Conservation (phyloP, 768 basidiomycete genomes). For the Amanita phalloides region DNA sequence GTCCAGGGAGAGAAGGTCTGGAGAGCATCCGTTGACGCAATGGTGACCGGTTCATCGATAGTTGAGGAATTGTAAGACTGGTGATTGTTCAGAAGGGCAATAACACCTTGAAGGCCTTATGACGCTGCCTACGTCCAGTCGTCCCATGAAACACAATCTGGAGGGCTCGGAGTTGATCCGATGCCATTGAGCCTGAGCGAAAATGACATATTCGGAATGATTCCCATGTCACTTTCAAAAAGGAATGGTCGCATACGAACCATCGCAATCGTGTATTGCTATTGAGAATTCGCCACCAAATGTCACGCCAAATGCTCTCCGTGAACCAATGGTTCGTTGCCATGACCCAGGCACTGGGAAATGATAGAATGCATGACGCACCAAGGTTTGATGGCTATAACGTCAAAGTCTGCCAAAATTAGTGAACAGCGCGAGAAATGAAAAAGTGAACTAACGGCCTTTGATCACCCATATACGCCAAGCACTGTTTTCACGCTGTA, state of each 20-base stretch:
- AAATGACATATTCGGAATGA: background rate
- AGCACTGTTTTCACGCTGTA: constrained; percentile 22
- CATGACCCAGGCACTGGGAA: constrained; percentile 32
- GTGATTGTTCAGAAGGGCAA: background rate
- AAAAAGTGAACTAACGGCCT: constrained; percentile 24
- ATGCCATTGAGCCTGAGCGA: constrained; percentile 35
- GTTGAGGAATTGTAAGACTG: constrained; percentile 46
- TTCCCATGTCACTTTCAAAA: background rate
- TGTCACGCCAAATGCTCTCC: constrained; percentile 66
- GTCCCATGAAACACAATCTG: constrained; percentile 30
- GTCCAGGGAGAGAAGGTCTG: constrained; percentile 97
- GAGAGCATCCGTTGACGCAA: constrained; percentile 82
- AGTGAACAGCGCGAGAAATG: constrained; percentile 5
- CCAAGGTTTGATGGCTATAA: constrained; percentile 34
- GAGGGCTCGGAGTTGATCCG: constrained; percentile 21
- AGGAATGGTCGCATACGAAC: constrained; percentile 19
- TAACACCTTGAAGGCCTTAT: background rate
- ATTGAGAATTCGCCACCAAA: constrained; percentile 77
- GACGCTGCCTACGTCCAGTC: constrained; percentile 28
- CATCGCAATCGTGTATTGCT: constrained; percentile 75
- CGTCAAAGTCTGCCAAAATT: constrained; percentile 21
- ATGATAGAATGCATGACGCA: constrained; percentile 16
- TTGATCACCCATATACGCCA: constrained; percentile 31
- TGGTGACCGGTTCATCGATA: constrained; percentile 53
- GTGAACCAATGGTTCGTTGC: constrained; percentile 52